A percentile compares a stretch with the other conserved stretches of the same genome.
Evolutionary conservation across 345 rosid genomes (phyloP).

Genomic region (Rhizophora mangle): DNA sequence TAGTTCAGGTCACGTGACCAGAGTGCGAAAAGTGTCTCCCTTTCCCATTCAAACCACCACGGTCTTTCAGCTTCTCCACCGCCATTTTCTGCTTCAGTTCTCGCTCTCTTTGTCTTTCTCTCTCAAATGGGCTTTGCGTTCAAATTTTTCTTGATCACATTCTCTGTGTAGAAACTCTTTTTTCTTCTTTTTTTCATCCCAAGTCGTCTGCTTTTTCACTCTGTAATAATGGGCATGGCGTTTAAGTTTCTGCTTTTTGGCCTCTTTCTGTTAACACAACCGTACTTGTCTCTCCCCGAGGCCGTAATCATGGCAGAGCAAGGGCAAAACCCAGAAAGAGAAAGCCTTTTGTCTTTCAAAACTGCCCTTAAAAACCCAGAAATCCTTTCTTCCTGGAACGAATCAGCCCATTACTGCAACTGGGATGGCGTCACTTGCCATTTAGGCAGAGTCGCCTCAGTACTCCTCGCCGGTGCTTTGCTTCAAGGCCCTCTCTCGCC

Average conservation of each 20-base stretch:
- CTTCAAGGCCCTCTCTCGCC: slow-evolving; percentile 47
- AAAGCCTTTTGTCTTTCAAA: slow-evolving; percentile 48
- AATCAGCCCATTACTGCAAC: slow-evolving; percentile 39
- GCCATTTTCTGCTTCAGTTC: background rate
- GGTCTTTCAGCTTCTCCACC: slow-evolving; percentile 34
- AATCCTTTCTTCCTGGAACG: slow-evolving; percentile 62
- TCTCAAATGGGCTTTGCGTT: slow-evolving; percentile 15
- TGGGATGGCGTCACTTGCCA: slow-evolving; percentile 76
- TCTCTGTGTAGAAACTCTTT: background rate
- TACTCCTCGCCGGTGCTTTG: slow-evolving; percentile 36
- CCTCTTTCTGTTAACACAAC: slow-evolving; percentile 15
- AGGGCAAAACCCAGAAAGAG: slow-evolving; percentile 32
- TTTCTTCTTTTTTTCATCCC: background rate
- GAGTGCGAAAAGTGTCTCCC: background rate
- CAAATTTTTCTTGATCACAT: background rate
- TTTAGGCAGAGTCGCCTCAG: slow-evolving; percentile 42
- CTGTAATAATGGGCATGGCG: slow-evolving; percentile 24
- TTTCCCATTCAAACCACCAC: slow-evolving; percentile 17
- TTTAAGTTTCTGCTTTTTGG: slow-evolving; percentile 17
- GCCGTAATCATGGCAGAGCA: slow-evolving; percentile 15
- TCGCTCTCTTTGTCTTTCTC: background rate
- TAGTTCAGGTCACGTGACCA: slow-evolving; percentile 47
- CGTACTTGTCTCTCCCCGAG: slow-evolving; percentile 7
- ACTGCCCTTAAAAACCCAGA: slow-evolving; percentile 38
- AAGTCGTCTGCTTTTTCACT: background rate